Evolutionary conservation across 2,329 filamentous ascomycete genomes (phyloP), one percentile per base, ranked within the genome.

Genomic region (Fusarium lateritium): DNA sequence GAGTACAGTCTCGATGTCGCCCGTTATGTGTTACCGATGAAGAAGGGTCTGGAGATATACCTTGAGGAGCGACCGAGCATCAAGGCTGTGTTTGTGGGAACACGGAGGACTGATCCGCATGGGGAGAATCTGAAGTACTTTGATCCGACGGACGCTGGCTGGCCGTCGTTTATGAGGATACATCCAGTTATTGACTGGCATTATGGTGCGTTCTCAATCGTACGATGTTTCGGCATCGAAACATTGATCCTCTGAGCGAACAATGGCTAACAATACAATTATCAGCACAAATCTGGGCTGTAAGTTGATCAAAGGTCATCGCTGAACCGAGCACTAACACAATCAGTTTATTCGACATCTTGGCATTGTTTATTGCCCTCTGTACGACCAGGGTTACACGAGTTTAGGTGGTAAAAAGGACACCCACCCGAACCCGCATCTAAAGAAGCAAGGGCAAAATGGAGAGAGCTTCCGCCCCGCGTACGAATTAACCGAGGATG

Each of bases 151-250:
- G 96, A 98, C 79, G 84, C 87, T 36, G 94, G 91, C 3, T 99
- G 96, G 96, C 96, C 96, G 36, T 83, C 85, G 43, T 97, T 98
- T 76, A 94, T 98, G 90, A 89, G 96, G 61, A 86, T 98, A 63
- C 94, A 99, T 79, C 95, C 96, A 0, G 92, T 99, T 11, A 94
- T 99, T 76, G 96, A 99, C 80, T 99, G 96, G 96, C 93, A 96
- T 78, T 97, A 68, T 63, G 77, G 67, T 69, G 66, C 8, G 65
- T 44, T 6, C n/a, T n/a, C 4, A 6, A 8, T 26, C 44, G 21
- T 11, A 15, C 11, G n/a, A 21, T 24, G 39, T 21, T 42, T 42
- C 9, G 11, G 2, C 14, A 7, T 14, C 2, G 24, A 24, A 24
- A 7, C 14, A 14, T 28, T 7, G 31, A n/a, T 4, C 3, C 7